A percentile compares a stretch with the other conserved stretches of the same genome.
phyloP scores from a whole-genome alignment of 2,329 filamentous ascomycete genomes.

The Fusarium humuli region DNA sequence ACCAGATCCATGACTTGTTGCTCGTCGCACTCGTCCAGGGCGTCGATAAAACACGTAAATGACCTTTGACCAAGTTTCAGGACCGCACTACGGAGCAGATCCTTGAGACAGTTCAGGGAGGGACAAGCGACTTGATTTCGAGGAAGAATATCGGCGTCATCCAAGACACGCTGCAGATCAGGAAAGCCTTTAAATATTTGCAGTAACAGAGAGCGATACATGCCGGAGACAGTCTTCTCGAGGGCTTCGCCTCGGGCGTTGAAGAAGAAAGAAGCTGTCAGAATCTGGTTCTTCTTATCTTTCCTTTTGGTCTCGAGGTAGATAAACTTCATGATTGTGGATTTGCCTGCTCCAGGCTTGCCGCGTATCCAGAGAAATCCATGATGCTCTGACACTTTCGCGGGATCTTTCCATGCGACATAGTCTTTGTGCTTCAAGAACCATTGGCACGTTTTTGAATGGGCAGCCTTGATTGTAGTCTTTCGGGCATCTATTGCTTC shows the following conservation, averaged over 20 bases:
- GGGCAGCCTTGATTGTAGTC: slow-evolving; percentile 52
- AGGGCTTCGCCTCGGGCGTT: slow-evolving; percentile 58
- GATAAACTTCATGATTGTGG: slow-evolving; percentile 59
- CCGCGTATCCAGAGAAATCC: slow-evolving; percentile 62
- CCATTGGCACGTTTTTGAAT: slow-evolving; percentile 43
- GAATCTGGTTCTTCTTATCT: rapidly evolving
- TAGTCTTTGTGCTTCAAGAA: slow-evolving; percentile 19
- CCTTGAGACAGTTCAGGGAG: background rate
- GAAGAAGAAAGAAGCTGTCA: slow-evolving; percentile 62
- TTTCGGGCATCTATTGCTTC: slow-evolving; percentile 54
- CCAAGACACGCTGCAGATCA: slow-evolving; percentile 51
- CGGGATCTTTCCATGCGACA: slow-evolving; percentile 11
- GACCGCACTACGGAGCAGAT: background rate
- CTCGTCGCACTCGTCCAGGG: slow-evolving; percentile 62
- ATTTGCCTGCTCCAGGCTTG: slow-evolving; percentile 61
- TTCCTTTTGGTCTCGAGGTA: slow-evolving; percentile 14
- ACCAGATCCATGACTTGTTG: slow-evolving; percentile 57
- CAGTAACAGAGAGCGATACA: slow-evolving; percentile 62
- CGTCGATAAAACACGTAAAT: slow-evolving; percentile 52
- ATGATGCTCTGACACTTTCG: background rate
- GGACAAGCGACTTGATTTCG: background rate
- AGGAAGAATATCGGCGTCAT: slow-evolving; percentile 4
- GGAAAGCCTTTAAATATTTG: slow-evolving; percentile 56
- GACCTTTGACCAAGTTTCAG: rapidly evolving
- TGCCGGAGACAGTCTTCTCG: slow-evolving; percentile 59